Conservation (phyloP, 331 rosid species). For the Spiraea crenata region DNA sequence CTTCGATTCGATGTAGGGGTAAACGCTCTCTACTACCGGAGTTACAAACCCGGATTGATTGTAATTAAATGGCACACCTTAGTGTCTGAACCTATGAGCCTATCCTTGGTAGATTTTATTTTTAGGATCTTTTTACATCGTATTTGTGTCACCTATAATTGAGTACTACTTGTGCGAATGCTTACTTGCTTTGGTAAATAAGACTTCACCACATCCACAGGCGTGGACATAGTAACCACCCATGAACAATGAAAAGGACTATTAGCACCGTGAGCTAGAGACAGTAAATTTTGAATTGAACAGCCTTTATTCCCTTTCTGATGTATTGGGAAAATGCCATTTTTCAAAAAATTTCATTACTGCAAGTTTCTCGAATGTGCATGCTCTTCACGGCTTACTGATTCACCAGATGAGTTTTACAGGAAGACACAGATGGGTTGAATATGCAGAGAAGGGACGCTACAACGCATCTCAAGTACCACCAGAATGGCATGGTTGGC, state of each 20-base stretch:
- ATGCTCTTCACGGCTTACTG: constrained; percentile 13
- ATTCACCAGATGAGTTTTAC: constrained; percentile 19
- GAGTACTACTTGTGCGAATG: not conserved
- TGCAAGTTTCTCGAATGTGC: not conserved
- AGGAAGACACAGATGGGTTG: constrained; percentile 99
- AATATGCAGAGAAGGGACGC: constrained; percentile 89
- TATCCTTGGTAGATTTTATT: not conserved
- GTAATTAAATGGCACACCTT: not conserved
- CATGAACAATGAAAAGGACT: not conserved
- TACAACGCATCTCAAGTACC: constrained; percentile 99
- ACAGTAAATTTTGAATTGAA: too few species aligned
- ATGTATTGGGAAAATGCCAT: not conserved
- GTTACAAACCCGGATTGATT: too few species aligned
- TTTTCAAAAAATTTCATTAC: not conserved
- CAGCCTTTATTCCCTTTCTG: not conserved
- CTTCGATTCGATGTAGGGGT: too few species aligned
- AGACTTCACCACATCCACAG: not conserved
- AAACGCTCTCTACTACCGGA: too few species aligned
- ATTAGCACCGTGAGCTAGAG: not conserved
- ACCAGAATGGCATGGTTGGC: constrained; percentile 99
- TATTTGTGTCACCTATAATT: not conserved
- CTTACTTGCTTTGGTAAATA: not conserved
- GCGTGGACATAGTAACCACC: not conserved
- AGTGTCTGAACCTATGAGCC: constrained; percentile 1
- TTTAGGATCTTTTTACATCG: not conserved